These are phyloP conservation scores for Didymellaceae sp. DNA, from an alignment of 2,329 filamentous ascomycete species.

Conservation along the genomic window DNA sequence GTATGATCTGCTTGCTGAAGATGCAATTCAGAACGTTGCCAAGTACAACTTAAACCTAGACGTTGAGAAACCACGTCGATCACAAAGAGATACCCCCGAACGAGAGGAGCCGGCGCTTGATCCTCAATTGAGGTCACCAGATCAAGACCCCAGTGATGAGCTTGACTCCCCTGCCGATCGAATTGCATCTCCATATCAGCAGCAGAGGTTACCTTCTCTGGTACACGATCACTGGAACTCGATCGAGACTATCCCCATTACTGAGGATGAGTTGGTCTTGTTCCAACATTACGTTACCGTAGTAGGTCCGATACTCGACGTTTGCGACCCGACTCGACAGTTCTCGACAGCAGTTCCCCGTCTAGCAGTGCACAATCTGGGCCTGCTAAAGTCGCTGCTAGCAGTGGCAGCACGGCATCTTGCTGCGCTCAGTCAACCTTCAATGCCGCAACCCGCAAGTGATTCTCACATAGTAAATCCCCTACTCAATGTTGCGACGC, in stretches of 20 bases:
- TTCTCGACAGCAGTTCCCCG: constrained; percentile 44
- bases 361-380: constrained; percentile 59
- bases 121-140: constrained; percentile 21
- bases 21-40: constrained; percentile 49
- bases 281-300: constrained; percentile 50
- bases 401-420: constrained; percentile 63
- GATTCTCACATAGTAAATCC: constrained; percentile 30
- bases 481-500: constrained; percentile 49
- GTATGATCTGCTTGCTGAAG: constrained; percentile 57
- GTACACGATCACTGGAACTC: constrained; percentile 38
- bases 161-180: not conserved
- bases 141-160: constrained; percentile 9
- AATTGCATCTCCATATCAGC: constrained; percentile 7
- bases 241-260: constrained; percentile 33
- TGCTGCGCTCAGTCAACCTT: constrained; percentile 47
- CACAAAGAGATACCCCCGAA: constrained; percentile 35
- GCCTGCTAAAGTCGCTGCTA: constrained; percentile 64
- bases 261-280: constrained; percentile 47
- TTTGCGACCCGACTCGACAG: constrained; percentile 53
- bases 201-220: constrained; percentile 6
- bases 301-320: constrained; percentile 51
- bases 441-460: constrained; percentile 17
- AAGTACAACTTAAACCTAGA: constrained; percentile 44
- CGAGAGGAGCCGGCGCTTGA: constrained; percentile 24
- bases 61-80: constrained; percentile 34